Percentiles rank a stretch among this genome's conserved stretches.
Conservation (phyloP, 345 rosid species). For the Aquilaria yunnanensis region DNA sequence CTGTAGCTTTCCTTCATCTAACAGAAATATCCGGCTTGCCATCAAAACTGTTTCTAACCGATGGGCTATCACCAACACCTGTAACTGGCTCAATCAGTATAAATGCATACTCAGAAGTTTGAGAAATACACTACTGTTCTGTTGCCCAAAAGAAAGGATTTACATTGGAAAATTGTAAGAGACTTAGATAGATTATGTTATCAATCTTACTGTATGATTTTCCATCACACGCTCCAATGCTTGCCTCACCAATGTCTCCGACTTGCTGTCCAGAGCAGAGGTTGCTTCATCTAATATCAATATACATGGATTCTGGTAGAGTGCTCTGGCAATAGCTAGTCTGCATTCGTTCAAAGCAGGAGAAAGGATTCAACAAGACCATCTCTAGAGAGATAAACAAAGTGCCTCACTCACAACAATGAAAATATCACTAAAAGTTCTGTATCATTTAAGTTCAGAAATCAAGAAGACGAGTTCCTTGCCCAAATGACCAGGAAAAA, state of each 20-base stretch:
- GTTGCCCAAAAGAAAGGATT: background rate
- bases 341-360: slow-evolving; percentile 31
- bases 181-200: background rate
- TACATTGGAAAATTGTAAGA: background rate
- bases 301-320: slow-evolving; percentile 72
- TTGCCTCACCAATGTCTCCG: slow-evolving; percentile 81
- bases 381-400: slow-evolving; percentile 6
- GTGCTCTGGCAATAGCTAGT: slow-evolving; percentile 90
- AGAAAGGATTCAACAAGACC: background rate
- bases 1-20: slow-evolving; percentile 65
- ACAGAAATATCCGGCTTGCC: slow-evolving; percentile 64
- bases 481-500: background rate
- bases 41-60: slow-evolving; percentile 81
- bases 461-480: background rate
- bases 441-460: background rate
- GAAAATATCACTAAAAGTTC: background rate
- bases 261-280: slow-evolving; percentile 88
- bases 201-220: slow-evolving; percentile 65
- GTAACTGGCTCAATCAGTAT: background rate
- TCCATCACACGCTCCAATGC: slow-evolving; percentile 70
- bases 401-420: background rate
- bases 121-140: background rate
- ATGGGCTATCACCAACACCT: slow-evolving; percentile 93
- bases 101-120: background rate
- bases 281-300: slow-evolving; percentile 98